These are phyloP conservation scores for Xanthoceras sorbifolium DNA, from an alignment of 345 rosid species.

Conservation along the genomic window DNA sequence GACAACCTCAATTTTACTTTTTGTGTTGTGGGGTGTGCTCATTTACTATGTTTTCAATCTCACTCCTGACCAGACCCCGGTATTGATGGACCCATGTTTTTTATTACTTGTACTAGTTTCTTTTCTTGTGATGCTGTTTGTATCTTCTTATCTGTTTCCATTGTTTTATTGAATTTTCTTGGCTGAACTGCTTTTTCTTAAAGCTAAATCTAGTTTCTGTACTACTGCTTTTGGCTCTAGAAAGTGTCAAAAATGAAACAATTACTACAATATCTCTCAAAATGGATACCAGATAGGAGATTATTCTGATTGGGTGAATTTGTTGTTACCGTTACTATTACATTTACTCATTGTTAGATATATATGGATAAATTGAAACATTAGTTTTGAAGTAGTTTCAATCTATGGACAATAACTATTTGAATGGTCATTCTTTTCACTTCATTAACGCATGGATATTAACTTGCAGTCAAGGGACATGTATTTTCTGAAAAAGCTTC, in stretches of 20 bases:
- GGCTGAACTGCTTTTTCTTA: not conserved
- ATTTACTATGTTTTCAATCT: conserved; percentile 76
- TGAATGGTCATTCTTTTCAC: not conserved
- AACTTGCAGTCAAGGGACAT: conserved; percentile 69
- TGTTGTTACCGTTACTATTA: not conserved
- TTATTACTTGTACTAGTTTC: not conserved
- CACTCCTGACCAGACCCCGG: conserved; percentile 80
- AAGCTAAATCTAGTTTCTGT: not conserved
- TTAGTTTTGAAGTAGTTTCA: not conserved
- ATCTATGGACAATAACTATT: not conserved
- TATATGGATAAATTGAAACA: too few species aligned
- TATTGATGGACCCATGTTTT: conserved; percentile 20
- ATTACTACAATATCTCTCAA: too few species aligned
- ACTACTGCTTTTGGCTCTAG: not conserved
- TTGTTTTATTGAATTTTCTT: not conserved
- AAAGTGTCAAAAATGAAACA: not conserved
- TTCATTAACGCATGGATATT: not conserved
- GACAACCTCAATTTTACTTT: conserved; percentile 75
- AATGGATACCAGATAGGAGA: not conserved
- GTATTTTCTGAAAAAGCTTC: conserved; percentile 81
- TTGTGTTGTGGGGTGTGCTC: conserved; percentile 70
- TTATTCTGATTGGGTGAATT: not conserved
- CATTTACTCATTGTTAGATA: too few species aligned
- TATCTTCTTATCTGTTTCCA: not conserved
- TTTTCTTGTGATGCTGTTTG: too few species aligned